These are phyloP conservation scores for Corinectria fuckeliana DNA, from an alignment of 2,329 filamentous ascomycete genomes.

Conservation along the genomic window DNA sequence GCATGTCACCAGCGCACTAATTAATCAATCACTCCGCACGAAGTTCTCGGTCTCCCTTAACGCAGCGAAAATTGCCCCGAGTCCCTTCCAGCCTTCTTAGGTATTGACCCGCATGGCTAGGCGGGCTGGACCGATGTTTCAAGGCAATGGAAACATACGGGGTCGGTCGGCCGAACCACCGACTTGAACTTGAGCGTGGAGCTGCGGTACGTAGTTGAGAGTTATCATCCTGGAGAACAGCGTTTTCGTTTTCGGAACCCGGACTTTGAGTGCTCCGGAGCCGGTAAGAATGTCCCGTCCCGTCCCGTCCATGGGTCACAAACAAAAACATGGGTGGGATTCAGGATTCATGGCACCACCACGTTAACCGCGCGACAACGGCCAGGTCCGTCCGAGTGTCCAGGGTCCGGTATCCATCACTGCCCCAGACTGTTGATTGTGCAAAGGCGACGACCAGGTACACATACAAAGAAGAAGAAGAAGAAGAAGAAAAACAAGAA, in stretches of 20 bases:
- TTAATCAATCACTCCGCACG: neutral
- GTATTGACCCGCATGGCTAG: neutral
- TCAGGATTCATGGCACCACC: slow-evolving; percentile 9
- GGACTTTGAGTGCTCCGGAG: neutral
- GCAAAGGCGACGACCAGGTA: neutral
- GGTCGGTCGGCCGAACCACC: neutral
- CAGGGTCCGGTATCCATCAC: neutral
- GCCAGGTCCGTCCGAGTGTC: slow-evolving; percentile 17
- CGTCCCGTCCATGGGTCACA: too few relatives aligned
- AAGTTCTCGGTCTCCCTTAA: neutral
- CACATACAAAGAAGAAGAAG: neutral
- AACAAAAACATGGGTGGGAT: slow-evolving; percentile 4
- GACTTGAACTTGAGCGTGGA: neutral
- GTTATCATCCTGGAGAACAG: slow-evolving; percentile 1
- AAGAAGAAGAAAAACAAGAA: neutral
- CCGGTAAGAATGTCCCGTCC: neutral
- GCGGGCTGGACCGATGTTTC: neutral
- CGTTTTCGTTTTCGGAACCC: slow-evolving; percentile 38
- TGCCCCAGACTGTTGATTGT: neutral
- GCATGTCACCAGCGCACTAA: neutral
- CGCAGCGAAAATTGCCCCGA: neutral
- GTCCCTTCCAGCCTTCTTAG: too few relatives aligned
- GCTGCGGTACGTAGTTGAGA: neutral
- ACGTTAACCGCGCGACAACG: neutral
- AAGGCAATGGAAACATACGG: neutral